These are phyloP conservation scores for Pythium sp. DNA, from an alignment of 352 stramenopile species.

Conservation along the genomic window DNA sequence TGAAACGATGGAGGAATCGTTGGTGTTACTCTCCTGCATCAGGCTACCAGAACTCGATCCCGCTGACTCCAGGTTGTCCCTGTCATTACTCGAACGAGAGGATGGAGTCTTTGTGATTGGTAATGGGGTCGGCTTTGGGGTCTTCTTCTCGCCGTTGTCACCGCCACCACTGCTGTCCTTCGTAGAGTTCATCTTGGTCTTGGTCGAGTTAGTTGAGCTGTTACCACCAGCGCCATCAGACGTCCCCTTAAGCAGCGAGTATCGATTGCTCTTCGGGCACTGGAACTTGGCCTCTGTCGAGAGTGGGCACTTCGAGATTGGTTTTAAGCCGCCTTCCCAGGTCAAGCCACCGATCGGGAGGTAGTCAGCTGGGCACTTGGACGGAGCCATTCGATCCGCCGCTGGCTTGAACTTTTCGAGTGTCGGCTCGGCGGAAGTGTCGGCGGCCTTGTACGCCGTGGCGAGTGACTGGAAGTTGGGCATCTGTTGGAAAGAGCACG, in stretches of 20 bases:
- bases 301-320: slow-evolving; percentile 22
- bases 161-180: neutral
- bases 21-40: neutral
- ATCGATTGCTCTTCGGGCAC: neutral
- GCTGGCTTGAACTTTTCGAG: slow-evolving; percentile 23
- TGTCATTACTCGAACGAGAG: neutral
- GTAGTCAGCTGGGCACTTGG: slow-evolving; percentile 22
- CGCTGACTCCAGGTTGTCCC: neutral
- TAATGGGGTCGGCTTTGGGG: neutral
- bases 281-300: slow-evolving; percentile 8
- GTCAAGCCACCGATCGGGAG: slow-evolving; percentile 24
- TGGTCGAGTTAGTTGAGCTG: neutral
- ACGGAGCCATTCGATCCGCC: slow-evolving; percentile 11
- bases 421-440: slow-evolving; percentile 31
- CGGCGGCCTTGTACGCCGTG: slow-evolving; percentile 26
- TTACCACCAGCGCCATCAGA: neutral
- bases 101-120: neutral
- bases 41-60: neutral
- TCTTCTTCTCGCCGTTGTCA: neutral
- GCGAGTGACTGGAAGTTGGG: slow-evolving; percentile 68
- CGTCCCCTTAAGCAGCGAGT: neutral
- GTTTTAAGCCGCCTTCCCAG: slow-evolving; percentile 24
- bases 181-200: neutral
- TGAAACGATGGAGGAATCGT: neutral
- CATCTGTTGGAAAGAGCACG: slow-evolving; percentile 55